Percentiles rank a stretch among this genome's conserved stretches.
Evolutionary conservation across 179 eudicot species (phyloP).

Genomic region (Corrigiola litoralis): DNA sequence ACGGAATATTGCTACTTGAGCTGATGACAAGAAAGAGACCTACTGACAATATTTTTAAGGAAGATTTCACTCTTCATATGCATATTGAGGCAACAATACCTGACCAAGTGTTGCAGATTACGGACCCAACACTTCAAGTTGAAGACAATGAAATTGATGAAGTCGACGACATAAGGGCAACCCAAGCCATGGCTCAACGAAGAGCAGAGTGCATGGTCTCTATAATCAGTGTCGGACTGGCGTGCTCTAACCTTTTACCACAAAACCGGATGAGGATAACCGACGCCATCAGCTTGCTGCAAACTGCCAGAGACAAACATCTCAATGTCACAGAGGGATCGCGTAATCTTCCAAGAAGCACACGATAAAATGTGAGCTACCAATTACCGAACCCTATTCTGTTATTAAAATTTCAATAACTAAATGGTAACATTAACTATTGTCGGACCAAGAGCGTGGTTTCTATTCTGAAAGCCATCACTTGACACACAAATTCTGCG

Average conservation of each 20-base stretch:
- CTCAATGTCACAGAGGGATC: too few species aligned
- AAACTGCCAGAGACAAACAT: not conserved
- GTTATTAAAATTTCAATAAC: too few species aligned
- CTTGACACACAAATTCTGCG: too few species aligned
- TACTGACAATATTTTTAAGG: conserved; percentile 10
- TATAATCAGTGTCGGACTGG: conserved; percentile 9
- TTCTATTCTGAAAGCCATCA: too few species aligned
- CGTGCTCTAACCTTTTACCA: conserved; percentile 9
- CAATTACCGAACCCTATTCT: too few species aligned
- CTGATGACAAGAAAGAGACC: conserved; percentile 15
- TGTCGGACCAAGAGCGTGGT: too few species aligned
- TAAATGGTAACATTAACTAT: too few species aligned
- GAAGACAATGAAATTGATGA: not conserved
- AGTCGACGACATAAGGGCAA: not conserved
- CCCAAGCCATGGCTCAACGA: not conserved
- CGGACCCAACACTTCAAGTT: conserved; percentile 14
- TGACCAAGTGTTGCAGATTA: conserved; percentile 1
- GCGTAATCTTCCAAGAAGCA: too few species aligned
- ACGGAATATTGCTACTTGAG: conserved; percentile 19
- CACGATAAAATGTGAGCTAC: too few species aligned
- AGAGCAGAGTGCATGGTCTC: conserved; percentile 2
- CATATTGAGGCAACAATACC: conserved; percentile 15
- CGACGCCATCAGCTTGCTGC: conserved; percentile 4
- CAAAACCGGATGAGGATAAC: conserved; percentile 16
- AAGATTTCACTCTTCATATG: conserved; percentile 14